These are phyloP conservation scores for Aspergillus biplanus DNA, from an alignment of 495 filamentous ascomycete genomes.

Conservation along the genomic window DNA sequence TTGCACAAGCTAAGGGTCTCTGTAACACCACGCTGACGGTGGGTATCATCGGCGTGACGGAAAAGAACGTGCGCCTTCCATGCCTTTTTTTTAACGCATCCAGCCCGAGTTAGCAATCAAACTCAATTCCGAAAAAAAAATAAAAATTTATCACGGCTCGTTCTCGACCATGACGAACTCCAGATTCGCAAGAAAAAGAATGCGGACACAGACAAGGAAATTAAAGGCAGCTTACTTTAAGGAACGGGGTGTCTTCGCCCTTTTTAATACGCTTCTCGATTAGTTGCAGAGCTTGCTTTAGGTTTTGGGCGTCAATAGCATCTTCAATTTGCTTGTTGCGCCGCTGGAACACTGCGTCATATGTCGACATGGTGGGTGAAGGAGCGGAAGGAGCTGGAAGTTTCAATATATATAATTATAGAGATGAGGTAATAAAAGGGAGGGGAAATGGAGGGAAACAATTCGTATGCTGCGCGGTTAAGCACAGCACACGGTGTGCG, in stretches of 20 bases:
- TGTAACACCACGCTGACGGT: constrained; percentile 46
- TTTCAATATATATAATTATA: not conserved
- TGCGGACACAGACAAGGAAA: too few relatives aligned
- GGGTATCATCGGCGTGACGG: constrained; percentile 46
- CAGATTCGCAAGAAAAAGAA: too few relatives aligned
- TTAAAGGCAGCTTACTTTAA: constrained; percentile 33
- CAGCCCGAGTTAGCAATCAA: constrained; percentile 24
- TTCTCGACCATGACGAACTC: too few relatives aligned
- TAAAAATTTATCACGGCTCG: too few relatives aligned
- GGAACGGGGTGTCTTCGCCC: constrained; percentile 54
- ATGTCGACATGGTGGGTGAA: constrained; percentile 37
- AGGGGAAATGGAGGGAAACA: not conserved
- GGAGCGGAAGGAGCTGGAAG: not conserved
- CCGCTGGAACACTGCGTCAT: constrained; percentile 52
- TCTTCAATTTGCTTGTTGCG: constrained; percentile 63
- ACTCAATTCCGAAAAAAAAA: too few relatives aligned
- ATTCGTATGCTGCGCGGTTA: constrained; percentile 32
- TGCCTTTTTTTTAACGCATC: constrained; percentile 35
- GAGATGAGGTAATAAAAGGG: not conserved
- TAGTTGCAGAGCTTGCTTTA: constrained; percentile 62
- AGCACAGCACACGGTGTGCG: constrained; percentile 37
- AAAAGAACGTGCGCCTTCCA: constrained; percentile 57
- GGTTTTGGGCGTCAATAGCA: constrained; percentile 58
- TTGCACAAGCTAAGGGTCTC: constrained; percentile 53
- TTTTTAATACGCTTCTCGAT: constrained; percentile 65